Evolutionary conservation across 441 rosid species (phyloP), one percentile per base, ranked within the genome.

Genomic region (Croton laevigatus): DNA sequence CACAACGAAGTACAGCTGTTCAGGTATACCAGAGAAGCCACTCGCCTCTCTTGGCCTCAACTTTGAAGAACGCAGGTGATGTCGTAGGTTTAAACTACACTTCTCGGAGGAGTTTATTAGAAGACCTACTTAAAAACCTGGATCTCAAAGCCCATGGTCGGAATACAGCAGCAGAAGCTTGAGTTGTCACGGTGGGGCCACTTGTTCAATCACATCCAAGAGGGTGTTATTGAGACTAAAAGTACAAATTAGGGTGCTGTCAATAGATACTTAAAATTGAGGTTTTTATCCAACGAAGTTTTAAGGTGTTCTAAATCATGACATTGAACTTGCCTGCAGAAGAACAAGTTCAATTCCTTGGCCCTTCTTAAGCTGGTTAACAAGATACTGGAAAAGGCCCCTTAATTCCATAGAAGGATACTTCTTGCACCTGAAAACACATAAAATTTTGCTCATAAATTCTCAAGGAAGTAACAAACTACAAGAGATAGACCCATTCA

Each of bases 321-420:
- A 75, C 65, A 69, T 73, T 17, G 70, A 66, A 63, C 65, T 73
- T 73, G 37, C 99, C 99, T 96, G 97, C 66, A 96, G 84, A 69
- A 96, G 90, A 81, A 96, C 93, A 78, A 96, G 98, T 87, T 96
- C 99, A 81, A 94, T 92, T 64, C 99, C 99, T 77, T 86, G 87
- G 48, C 98, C 99, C 84, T 89, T 91, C 79, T 92, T 91, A 81
- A 96, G 84, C 84, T 96, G 98, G 83, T 94, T 96, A 70, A 92
- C 98, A 69, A 96, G 96, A 73, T 96, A 96, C 89, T 96, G 98
- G 82, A 96, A 94, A 75, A 94, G 98, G 68, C 99, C 99, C 80
- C 98, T 84, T 76, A 96, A 74, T 84, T 96, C 99, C 99, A 96
- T 94, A 20, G 99, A 96, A 61, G 98, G 99, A 74, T 96, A 96